Evolutionary conservation across 1,139 yeast species (phyloP).

Genomic region (Scheffersomyces illinoinensis): DNA sequence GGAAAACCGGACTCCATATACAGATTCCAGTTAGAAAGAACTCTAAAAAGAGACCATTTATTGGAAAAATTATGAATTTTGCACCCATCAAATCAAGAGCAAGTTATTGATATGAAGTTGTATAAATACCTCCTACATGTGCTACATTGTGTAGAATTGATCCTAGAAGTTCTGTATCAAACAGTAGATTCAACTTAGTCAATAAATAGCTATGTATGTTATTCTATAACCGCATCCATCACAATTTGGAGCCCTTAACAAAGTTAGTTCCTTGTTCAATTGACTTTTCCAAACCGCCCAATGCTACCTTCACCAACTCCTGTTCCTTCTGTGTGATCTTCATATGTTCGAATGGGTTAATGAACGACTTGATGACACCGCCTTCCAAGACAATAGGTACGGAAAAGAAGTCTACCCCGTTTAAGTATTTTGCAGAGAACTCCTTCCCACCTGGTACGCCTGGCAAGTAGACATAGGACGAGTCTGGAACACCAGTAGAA

Average conservation of each 20-base stretch:
- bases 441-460: conserved; percentile 53
- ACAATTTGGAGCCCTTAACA: conserved; percentile 51
- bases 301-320: conserved; percentile 50
- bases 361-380: conserved; percentile 49
- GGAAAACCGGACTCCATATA: too few relatives aligned
- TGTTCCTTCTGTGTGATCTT: conserved; percentile 43
- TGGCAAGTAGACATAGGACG: conserved; percentile 62
- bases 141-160: not conserved
- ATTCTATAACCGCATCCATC: conserved; percentile 5
- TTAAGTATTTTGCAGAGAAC: conserved; percentile 37
- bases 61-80: too few relatives aligned
- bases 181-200: not conserved
- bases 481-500: conserved; percentile 40
- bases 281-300: conserved; percentile 54
- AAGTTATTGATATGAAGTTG: too few relatives aligned
- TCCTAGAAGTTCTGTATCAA: not conserved
- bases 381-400: conserved; percentile 58
- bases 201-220: not conserved
- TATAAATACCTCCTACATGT: too few relatives aligned
- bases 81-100: not conserved
- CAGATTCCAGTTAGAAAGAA: too few relatives aligned
- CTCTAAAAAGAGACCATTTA: too few relatives aligned
- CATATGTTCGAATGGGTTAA: conserved; percentile 43
- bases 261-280: conserved; percentile 63
- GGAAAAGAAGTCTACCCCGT: conserved; percentile 56